Percentiles rank a stretch among this genome's conserved stretches.
phyloP scores from a whole-genome alignment of 2,329 filamentous ascomycete species.

The Stachybotrys chartarum region DNA sequence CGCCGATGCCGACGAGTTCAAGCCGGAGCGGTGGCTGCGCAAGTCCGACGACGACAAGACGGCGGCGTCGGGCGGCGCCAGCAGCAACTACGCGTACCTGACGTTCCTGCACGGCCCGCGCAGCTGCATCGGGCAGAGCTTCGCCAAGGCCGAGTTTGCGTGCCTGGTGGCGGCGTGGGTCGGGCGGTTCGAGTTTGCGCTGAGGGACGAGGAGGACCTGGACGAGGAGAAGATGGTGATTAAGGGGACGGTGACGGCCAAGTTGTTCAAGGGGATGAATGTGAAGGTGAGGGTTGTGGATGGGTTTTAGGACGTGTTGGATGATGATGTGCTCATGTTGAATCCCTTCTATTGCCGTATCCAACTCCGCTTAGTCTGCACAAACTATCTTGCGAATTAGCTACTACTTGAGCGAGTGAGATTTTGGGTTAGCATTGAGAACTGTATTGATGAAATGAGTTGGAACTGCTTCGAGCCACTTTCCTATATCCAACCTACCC shows the following conservation, averaged over 20 bases:
- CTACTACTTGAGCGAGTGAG: too few relatives aligned
- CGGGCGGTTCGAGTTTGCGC: constrained; percentile 62
- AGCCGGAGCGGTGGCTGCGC: constrained; percentile 69
- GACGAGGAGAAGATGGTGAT: constrained; percentile 62
- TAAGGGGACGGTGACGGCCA: constrained; percentile 62
- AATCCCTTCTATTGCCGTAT: not conserved
- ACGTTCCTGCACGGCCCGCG: constrained; percentile 83
- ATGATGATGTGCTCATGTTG: not conserved
- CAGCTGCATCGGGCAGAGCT: constrained; percentile 76
- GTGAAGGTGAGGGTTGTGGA: constrained; percentile 60
- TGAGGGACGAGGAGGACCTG: constrained; percentile 50
- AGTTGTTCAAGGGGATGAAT: constrained; percentile 65
- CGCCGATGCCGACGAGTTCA: constrained; percentile 63
- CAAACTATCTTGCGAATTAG: too few relatives aligned
- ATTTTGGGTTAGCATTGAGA: too few relatives aligned
- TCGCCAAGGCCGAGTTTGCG: constrained; percentile 79
- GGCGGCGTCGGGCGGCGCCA: constrained; percentile 61
- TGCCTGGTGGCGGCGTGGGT: constrained; percentile 72
- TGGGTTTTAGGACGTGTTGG: constrained; percentile 38
- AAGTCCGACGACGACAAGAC: constrained; percentile 27
- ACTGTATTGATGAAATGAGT: too few relatives aligned
- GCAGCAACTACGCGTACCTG: constrained; percentile 69
- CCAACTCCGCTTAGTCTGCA: too few relatives aligned
- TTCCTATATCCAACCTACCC: too few relatives aligned
- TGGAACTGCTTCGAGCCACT: too few relatives aligned